Evolutionary conservation across 2,329 filamentous ascomycete species (phyloP).

Genomic region (Colletotrichum sp.): DNA sequence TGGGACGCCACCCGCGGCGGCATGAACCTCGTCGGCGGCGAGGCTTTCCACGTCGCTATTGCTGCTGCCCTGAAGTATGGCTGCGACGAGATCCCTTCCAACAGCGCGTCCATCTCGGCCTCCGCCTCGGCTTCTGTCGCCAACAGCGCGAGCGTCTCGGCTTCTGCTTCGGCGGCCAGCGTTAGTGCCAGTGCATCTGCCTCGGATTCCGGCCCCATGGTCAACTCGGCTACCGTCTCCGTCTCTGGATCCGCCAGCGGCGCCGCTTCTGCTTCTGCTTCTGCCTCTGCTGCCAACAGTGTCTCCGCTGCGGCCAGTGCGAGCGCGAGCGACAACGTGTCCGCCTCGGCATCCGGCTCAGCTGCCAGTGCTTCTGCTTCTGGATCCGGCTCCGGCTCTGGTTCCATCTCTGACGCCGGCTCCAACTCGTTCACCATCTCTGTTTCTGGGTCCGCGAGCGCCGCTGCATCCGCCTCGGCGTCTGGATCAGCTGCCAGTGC

Average conservation of each 20-base stretch:
- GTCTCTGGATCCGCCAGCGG: not conserved
- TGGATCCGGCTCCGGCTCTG: no score
- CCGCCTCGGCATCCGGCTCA: not conserved
- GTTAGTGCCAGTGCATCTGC: not conserved
- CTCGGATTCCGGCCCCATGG: not conserved
- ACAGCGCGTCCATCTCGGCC: constrained; percentile 24
- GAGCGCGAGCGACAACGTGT: not conserved
- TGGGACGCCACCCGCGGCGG: constrained; percentile 47
- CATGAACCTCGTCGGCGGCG: constrained; percentile 33
- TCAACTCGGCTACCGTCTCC: not conserved
- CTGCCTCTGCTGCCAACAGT: not conserved
- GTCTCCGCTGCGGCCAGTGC: not conserved
- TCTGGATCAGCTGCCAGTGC: not conserved
- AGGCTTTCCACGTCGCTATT: constrained; percentile 41
- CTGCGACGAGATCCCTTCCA: constrained; percentile 33
- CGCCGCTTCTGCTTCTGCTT: not conserved
- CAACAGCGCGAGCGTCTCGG: constrained; percentile 11
- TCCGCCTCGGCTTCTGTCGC: constrained; percentile 6
- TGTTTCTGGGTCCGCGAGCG: not conserved
- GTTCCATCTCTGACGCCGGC: not conserved
- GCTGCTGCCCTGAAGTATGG: constrained; percentile 42
- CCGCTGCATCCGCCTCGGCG: not conserved
- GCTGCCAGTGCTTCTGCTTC: no score
- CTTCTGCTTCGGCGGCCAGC: not conserved
- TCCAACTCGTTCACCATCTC: constrained; percentile 3